Conservation (phyloP, 805 yeast genomes). For the Priceomyces medius region DNA sequence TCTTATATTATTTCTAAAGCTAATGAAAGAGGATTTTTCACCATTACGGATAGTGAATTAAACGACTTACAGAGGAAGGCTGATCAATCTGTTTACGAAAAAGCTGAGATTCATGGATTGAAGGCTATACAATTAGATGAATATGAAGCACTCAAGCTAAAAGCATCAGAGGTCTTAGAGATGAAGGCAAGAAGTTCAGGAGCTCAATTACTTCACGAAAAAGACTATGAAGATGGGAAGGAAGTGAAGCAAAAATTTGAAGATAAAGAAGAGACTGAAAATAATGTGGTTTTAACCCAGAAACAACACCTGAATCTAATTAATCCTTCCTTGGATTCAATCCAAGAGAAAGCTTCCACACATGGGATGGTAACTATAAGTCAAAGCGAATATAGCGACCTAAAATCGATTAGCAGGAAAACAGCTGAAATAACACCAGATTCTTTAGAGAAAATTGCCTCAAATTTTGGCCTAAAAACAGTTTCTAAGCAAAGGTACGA, state of each 20-base stretch:
- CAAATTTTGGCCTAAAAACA: not conserved
- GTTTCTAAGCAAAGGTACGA: not conserved
- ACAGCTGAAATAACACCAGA: not conserved
- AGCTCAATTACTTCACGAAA: slow-evolving; percentile 11
- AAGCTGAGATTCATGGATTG: slow-evolving; percentile 11
- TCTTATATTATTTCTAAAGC: slow-evolving; percentile 1
- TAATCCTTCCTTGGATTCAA: not conserved
- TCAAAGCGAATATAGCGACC: not conserved
- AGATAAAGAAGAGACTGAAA: not conserved
- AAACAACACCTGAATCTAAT: not conserved
- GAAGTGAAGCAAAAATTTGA: slow-evolving; percentile 14
- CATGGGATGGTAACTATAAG: not conserved
- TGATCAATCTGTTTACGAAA: slow-evolving; percentile 11
- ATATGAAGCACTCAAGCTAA: slow-evolving; percentile 8
- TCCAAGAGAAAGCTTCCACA: not conserved
- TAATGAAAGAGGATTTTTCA: not conserved
- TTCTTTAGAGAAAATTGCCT: not conserved
- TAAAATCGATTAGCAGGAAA: not conserved
- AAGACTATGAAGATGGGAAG: too few species aligned
- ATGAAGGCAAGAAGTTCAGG: slow-evolving; percentile 8
- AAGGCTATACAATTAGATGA: slow-evolving; percentile 9
- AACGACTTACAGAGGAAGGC: not conserved
- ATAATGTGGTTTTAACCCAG: not conserved
- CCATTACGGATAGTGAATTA: slow-evolving; percentile 11
- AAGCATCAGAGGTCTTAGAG: slow-evolving; percentile 12